Percentiles rank a stretch among this genome's conserved stretches.
Evolutionary conservation across 257 asterid species (phyloP).

Genomic region (Striga asiatica): DNA sequence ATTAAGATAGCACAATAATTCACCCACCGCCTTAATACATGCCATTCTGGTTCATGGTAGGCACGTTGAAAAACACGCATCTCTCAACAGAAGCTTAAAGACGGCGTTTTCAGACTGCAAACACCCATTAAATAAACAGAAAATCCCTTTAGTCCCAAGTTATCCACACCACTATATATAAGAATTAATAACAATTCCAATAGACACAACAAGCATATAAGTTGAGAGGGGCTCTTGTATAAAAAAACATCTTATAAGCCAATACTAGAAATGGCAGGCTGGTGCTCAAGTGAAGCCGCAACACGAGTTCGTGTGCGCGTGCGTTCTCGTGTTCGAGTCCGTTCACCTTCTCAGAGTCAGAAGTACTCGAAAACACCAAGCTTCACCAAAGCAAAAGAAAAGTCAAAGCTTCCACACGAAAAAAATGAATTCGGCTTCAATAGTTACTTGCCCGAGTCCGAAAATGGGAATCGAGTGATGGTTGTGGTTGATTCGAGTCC

Average conservation of each 20-base stretch:
- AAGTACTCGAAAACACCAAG: conserved; percentile 26
- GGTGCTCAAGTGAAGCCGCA: conserved; percentile 41
- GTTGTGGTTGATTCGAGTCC: conserved; percentile 55
- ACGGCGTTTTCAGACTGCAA: conserved; percentile 19
- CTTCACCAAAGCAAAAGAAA: conserved; percentile 21
- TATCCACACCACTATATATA: not conserved
- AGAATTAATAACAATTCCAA: not conserved
- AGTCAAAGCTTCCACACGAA: conserved; percentile 29
- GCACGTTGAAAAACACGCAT: conserved; percentile 46
- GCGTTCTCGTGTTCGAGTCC: conserved; percentile 30
- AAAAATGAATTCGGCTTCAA: conserved; percentile 28
- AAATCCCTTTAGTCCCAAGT: not conserved
- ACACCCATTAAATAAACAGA: conserved; percentile 9
- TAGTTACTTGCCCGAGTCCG: conserved; percentile 23
- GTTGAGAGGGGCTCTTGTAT: not conserved
- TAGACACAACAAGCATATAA: conserved; percentile 7
- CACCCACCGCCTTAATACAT: not conserved
- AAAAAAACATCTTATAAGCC: not conserved
- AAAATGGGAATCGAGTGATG: conserved; percentile 68
- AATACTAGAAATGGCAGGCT: conserved; percentile 27
- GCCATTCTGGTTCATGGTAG: conserved; percentile 25
- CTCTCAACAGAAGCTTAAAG: conserved; percentile 23
- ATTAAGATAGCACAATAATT: not conserved
- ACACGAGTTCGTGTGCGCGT: conserved; percentile 32
- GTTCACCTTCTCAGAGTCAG: conserved; percentile 39